phyloP scores from a whole-genome alignment of 371 early-diverging fungal genomes.

The Mucor velutinosus region DNA sequence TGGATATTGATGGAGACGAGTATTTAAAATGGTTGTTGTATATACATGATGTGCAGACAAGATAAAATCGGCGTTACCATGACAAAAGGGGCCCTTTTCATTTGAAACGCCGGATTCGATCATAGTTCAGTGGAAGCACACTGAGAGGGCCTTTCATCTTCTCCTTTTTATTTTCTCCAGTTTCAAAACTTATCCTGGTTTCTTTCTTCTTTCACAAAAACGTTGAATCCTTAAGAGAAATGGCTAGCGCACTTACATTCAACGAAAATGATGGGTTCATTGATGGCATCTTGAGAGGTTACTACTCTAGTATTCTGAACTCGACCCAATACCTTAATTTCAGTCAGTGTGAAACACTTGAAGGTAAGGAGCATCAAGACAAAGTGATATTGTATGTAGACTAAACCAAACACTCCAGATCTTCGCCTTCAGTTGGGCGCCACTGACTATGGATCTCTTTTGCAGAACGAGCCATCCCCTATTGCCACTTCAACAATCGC shows the following conservation, averaged over 20 bases:
- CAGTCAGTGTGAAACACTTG: constrained; percentile 97
- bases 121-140: not conserved
- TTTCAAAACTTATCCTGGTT: not conserved
- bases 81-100: not conserved
- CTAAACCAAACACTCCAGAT: constrained; percentile 22
- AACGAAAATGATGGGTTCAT: constrained; percentile 93
- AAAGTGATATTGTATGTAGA: not conserved
- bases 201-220: not conserved
- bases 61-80: too few relatives aligned
- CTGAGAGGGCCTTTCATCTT: not conserved
- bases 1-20: too few relatives aligned
- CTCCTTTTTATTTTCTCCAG: not conserved
- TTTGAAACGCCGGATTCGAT: not conserved
- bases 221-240: constrained; percentile 29
- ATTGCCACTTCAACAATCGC: constrained; percentile 91
- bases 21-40: too few relatives aligned
- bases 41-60: too few relatives aligned
- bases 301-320: constrained; percentile 85
- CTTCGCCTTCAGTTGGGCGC: constrained; percentile 85
- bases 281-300: constrained; percentile 96
- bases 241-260: constrained; percentile 77
- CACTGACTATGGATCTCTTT: constrained; percentile 93
- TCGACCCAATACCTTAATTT: constrained; percentile 88
- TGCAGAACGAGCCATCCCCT: constrained; percentile 96
- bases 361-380: constrained; percentile 60